Evolutionary conservation across 441 rosid genomes (phyloP).

Genomic region (Macaranga tanarius): DNA sequence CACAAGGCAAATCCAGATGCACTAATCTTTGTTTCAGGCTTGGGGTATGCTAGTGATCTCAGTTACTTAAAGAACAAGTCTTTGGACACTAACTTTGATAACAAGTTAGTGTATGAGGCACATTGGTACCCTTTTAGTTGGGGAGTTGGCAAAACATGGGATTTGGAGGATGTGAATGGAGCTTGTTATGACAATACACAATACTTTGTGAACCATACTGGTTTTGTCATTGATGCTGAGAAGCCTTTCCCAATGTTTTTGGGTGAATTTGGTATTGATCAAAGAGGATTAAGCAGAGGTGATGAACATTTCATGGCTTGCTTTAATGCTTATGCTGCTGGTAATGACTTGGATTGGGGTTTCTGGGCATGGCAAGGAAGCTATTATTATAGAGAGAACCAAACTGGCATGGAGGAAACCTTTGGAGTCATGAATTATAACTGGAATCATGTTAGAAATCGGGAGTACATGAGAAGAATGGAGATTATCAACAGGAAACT

Average conservation of each 20-base stretch:
- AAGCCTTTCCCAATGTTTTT: slow-evolving; percentile 46
- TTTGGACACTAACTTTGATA: slow-evolving; percentile 9
- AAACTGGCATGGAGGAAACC: slow-evolving; percentile 41
- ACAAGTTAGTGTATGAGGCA: slow-evolving; percentile 31
- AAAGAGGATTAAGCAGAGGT: slow-evolving; percentile 38
- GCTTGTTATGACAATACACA: slow-evolving; percentile 40
- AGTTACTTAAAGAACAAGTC: slow-evolving; percentile 18
- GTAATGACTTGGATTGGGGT: slow-evolving; percentile 67
- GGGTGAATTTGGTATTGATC: slow-evolving; percentile 67
- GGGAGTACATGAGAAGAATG: slow-evolving; percentile 18
- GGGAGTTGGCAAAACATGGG: background rate
- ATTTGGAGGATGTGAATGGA: slow-evolving; percentile 32
- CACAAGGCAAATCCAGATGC: slow-evolving; percentile 35
- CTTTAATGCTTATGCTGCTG: slow-evolving; percentile 51
- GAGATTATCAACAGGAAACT: slow-evolving; percentile 14
- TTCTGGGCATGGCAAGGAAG: slow-evolving; percentile 71
- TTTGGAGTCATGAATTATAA: slow-evolving; percentile 49
- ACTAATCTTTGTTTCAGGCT: slow-evolving; percentile 29
- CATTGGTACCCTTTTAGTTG: slow-evolving; percentile 19
- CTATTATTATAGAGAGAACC: slow-evolving; percentile 53
- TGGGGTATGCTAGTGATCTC: slow-evolving; percentile 24
- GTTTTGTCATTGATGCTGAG: slow-evolving; percentile 23
- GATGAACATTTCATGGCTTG: slow-evolving; percentile 63
- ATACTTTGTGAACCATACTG: slow-evolving; percentile 31
- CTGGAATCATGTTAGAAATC: slow-evolving; percentile 46